Evolutionary conservation across 345 rosid species (phyloP).

Genomic region (Microthlaspi erraticum): DNA sequence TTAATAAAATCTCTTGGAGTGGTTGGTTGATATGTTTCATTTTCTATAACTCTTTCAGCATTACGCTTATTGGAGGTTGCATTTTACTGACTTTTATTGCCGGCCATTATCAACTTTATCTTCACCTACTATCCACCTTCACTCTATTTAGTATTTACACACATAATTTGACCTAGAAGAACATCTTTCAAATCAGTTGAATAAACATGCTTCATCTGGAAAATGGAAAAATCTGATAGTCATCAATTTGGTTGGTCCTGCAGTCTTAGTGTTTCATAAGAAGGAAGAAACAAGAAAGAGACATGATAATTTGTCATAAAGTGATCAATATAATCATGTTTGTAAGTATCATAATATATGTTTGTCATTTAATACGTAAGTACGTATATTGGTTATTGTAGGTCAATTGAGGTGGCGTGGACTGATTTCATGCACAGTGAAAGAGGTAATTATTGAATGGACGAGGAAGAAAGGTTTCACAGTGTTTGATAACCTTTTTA

Average conservation of each 20-base stretch:
- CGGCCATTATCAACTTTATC: neutral
- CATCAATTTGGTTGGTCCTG: no score
- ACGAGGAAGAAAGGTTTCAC: slow-evolving; percentile 34
- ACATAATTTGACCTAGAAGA: no score
- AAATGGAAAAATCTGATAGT: neutral
- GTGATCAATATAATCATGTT: no score
- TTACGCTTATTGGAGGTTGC: neutral
- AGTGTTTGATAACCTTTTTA: slow-evolving; percentile 13
- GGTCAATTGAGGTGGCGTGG: slow-evolving; percentile 32
- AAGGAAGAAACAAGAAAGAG: no score
- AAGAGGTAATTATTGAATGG: slow-evolving; percentile 31
- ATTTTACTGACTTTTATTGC: neutral
- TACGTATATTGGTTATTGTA: neutral
- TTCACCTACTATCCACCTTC: neutral
- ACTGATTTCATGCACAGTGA: slow-evolving; percentile 29
- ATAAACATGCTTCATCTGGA: neutral
- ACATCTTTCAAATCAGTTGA: neutral
- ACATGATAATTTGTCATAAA: no score
- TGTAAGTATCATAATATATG: neutral
- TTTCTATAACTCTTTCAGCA: neutral
- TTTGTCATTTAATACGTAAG: slow-evolving; percentile 21
- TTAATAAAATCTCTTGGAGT: neutral
- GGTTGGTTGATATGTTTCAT: neutral
- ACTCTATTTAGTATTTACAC: no score
- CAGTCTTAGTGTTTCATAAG: no score